These are phyloP conservation scores for Tinospora cordifolia DNA, from an alignment of 164 flowering plant species.

Conservation along the genomic window DNA sequence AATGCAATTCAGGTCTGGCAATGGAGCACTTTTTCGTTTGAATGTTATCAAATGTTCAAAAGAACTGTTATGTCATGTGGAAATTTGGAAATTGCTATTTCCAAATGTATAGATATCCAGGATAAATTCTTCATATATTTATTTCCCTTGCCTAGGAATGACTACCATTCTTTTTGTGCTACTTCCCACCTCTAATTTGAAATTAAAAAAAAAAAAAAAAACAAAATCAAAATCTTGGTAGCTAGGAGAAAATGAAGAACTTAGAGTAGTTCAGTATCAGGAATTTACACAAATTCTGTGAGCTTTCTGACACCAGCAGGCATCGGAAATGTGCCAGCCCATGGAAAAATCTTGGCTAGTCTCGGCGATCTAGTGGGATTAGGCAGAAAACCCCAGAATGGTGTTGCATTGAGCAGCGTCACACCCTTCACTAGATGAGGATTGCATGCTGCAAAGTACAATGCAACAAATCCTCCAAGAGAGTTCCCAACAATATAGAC, in stretches of 20 bases:
- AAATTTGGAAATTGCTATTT: not conserved
- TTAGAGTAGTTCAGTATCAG: not conserved
- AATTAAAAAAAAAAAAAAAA: not conserved
- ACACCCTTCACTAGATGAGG: constrained; percentile 85
- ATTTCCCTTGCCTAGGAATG: not conserved
- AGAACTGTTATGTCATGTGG: not conserved
- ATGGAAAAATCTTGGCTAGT: constrained; percentile 66
- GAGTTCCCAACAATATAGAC: constrained; percentile 93
- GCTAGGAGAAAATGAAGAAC: not conserved
- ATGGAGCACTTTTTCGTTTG: not conserved
- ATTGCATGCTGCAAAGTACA: constrained; percentile 78
- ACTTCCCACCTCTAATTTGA: not conserved
- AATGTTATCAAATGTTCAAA: not conserved
- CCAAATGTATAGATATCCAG: not conserved
- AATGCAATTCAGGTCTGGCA: not conserved
- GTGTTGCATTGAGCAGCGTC: constrained; percentile 90
- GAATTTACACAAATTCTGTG: constrained; percentile 57
- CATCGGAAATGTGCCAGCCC: constrained; percentile 93
- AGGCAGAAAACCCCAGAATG: constrained; percentile 96
- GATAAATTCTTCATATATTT: not conserved
- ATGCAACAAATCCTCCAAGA: constrained; percentile 87
- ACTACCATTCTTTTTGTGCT: not conserved
- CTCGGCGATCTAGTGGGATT: constrained; percentile 71
- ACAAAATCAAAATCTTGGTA: not conserved
- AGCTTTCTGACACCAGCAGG: constrained; percentile 62